Conservation (phyloP, 1,284 basidiomycete genomes). For the Marasmius oreades region DNA sequence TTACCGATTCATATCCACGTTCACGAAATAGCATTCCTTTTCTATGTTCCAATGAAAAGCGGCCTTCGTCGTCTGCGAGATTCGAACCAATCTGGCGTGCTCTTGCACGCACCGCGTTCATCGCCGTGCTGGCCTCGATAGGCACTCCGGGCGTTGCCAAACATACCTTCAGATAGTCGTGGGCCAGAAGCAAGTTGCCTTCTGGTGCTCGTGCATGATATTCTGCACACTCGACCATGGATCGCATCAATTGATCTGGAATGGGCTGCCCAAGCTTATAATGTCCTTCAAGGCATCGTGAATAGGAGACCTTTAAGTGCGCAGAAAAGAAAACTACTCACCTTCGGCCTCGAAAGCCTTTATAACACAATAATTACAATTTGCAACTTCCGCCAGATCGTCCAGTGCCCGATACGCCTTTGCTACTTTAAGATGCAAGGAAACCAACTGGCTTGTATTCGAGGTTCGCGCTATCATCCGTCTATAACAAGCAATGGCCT, state of each 20-base stretch:
- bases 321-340: not conserved
- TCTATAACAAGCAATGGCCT: not conserved
- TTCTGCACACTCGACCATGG: constrained; percentile 1
- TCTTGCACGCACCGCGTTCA: not conserved
- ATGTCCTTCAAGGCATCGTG: too few species aligned
- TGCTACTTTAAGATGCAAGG: not conserved
- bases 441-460: not conserved
- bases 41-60: not conserved
- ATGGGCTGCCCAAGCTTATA: not conserved
- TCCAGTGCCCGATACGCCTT: not conserved
- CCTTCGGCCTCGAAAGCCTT: not conserved
- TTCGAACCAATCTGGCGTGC: not conserved
- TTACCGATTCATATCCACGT: not conserved
- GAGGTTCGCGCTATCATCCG: not conserved
- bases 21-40: not conserved
- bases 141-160: not conserved
- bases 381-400: not conserved
- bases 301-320: not conserved
- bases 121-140: not conserved
- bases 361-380: not conserved
- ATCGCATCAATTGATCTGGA: constrained; percentile 1
- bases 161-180: not conserved
- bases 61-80: not conserved
- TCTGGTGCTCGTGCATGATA: not conserved
- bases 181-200: not conserved